A percentile compares a stretch with the other conserved stretches of the same genome.
phyloP scores from a whole-genome alignment of 2,329 filamentous ascomycete species.

The Calycina herbarum region DNA sequence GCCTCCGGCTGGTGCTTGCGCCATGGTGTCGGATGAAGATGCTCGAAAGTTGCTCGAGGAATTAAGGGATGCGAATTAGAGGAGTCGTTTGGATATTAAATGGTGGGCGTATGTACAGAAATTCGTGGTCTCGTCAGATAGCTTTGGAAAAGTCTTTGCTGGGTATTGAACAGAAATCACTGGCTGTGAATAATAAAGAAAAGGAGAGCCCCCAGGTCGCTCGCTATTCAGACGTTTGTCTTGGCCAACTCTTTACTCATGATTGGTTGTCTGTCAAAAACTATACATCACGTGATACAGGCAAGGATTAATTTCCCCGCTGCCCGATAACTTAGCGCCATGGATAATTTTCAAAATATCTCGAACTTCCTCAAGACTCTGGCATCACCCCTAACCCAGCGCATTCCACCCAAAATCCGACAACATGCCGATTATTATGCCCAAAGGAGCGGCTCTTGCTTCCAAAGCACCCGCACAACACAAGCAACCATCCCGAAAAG shows the following conservation, averaged over 20 bases:
- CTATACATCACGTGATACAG: neutral
- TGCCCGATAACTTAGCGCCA: neutral
- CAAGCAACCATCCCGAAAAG: constrained; percentile 90
- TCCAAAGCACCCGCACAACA: constrained; percentile 71
- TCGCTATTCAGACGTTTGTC: neutral
- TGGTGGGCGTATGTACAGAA: constrained; percentile 20
- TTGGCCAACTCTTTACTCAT: neutral
- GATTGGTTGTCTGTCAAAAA: neutral
- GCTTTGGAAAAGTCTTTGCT: neutral
- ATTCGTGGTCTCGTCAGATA: constrained; percentile 15
- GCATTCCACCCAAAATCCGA: neutral
- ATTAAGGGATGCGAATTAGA: constrained; percentile 4
- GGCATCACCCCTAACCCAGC: neutral
- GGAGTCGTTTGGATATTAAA: constrained; percentile 10
- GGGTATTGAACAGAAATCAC: neutral
- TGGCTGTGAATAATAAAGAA: constrained; percentile 6
- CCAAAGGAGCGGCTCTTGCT: constrained; percentile 42
- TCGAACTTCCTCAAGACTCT: neutral
- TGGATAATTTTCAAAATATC: constrained; percentile 10
- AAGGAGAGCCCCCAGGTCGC: neutral
- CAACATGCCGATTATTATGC: constrained; percentile 36
- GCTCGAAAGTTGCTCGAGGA: constrained; percentile 6
- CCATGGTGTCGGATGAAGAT: constrained; percentile 60
- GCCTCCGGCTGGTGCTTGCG: constrained; percentile 76
- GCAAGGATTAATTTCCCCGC: neutral